Evolutionary conservation across 139 green algal genomes (phyloP).

Genomic region (Eudorina sp.): DNA sequence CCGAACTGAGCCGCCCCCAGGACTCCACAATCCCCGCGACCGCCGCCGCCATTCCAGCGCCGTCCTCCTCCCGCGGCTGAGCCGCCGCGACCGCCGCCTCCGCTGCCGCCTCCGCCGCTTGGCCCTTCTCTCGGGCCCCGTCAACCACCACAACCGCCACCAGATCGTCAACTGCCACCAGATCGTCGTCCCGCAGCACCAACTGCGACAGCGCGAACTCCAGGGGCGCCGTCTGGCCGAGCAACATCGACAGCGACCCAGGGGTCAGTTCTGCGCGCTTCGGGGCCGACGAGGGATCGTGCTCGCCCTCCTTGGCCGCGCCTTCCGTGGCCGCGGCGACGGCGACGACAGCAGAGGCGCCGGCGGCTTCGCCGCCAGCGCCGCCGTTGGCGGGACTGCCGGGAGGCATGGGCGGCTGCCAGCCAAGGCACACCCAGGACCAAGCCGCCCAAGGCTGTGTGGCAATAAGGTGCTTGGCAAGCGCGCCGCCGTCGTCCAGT

Average conservation of each 20-base stretch:
- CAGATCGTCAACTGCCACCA: not conserved
- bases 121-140: not conserved
- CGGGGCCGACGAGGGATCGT: not conserved
- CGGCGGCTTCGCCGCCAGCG: too few relatives aligned
- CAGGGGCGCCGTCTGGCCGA: not conserved
- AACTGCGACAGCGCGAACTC: not conserved
- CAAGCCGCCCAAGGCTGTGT: conserved; percentile 35
- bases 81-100: not conserved
- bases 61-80: not conserved
- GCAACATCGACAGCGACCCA: conserved; percentile 23
- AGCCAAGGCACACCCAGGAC: conserved; percentile 29
- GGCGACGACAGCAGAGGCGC: not conserved
- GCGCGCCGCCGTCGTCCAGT: conserved; percentile 31
- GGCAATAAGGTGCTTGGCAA: conserved; percentile 13
- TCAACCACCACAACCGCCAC: not conserved
- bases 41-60: not conserved
- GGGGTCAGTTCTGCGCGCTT: not conserved
- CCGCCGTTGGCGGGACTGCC: not conserved
- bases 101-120: not conserved
- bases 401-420: not conserved
- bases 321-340: not conserved
- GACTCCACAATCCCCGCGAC: not conserved
- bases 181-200: conserved; percentile 2
- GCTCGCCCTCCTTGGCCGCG: not conserved
- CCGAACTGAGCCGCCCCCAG: conserved; percentile 8